These are phyloP conservation scores for Xylariaceae sp. DNA, from an alignment of 2,329 filamentous ascomycete species.

Conservation along the genomic window DNA sequence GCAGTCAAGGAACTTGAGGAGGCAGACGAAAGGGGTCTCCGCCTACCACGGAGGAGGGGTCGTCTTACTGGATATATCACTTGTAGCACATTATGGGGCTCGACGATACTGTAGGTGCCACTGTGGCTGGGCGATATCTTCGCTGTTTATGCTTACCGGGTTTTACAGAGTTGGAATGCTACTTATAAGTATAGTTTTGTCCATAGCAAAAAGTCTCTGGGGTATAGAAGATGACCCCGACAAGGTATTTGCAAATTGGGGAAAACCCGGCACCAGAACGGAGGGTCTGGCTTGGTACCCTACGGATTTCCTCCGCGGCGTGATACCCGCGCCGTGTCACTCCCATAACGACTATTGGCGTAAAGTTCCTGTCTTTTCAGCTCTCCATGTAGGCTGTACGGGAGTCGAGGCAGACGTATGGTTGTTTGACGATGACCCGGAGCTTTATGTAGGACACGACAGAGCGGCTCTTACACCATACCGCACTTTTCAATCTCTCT, in stretches of 20 bases:
- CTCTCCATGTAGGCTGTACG: slow-evolving; percentile 64
- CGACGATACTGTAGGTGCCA: slow-evolving; percentile 46
- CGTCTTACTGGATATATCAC: slow-evolving; percentile 38
- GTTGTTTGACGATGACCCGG: slow-evolving; percentile 53
- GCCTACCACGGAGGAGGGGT: slow-evolving; percentile 18
- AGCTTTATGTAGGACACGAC: slow-evolving; percentile 71
- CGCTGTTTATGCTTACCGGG: slow-evolving; percentile 26
- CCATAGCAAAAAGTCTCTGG: slow-evolving; percentile 41
- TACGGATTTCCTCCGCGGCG: slow-evolving; percentile 59
- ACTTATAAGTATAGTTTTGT: slow-evolving; percentile 43
- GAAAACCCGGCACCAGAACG: slow-evolving; percentile 39
- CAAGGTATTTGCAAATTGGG: slow-evolving; percentile 39
- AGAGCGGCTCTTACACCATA: slow-evolving; percentile 58
- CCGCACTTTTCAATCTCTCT: slow-evolving; percentile 67
- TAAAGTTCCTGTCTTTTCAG: slow-evolving; percentile 66
- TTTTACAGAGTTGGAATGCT: slow-evolving; percentile 42
- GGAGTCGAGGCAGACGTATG: slow-evolving; percentile 75
- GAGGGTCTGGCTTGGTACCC: slow-evolving; percentile 54
- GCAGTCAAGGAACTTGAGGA: slow-evolving; percentile 14
- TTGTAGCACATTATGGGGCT: slow-evolving; percentile 46
- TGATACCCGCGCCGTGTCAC: slow-evolving; percentile 65
- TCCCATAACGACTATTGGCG: slow-evolving; percentile 78
- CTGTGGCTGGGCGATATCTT: background rate
- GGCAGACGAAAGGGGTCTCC: slow-evolving; percentile 4
- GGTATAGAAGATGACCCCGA: slow-evolving; percentile 41